Conservation (phyloP, 2,329 filamentous ascomycete genomes). For the Aureobasidium sp. region DNA sequence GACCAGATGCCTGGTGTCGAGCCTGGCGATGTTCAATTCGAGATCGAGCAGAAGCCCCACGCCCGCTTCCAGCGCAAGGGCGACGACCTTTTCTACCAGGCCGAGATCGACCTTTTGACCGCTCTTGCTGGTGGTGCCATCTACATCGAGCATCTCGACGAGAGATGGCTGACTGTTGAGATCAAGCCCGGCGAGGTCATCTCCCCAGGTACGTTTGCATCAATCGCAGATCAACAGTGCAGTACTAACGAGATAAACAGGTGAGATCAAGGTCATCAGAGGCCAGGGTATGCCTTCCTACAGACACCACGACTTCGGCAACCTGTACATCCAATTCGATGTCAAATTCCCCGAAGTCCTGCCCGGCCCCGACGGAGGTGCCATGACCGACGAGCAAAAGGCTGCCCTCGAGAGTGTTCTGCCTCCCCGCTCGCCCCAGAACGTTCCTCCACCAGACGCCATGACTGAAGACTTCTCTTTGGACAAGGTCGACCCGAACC, state of each 20-base stretch:
- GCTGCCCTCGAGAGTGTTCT: conserved; percentile 76
- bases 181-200: conserved; percentile 94
- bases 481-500: conserved; percentile 68
- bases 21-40: conserved; percentile 93
- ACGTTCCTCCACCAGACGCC: conserved; percentile 66
- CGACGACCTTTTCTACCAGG: conserved; percentile 91
- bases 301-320: conserved; percentile 90
- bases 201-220: conserved; percentile 63
- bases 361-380: conserved; percentile 36
- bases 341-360: conserved; percentile 79
- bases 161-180: conserved; percentile 90
- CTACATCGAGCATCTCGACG: conserved; percentile 92
- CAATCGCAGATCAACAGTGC: no score
- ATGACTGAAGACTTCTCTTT: conserved; percentile 89
- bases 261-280: conserved; percentile 84
- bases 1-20: conserved; percentile 91
- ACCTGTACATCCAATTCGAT: conserved; percentile 94
- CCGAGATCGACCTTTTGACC: conserved; percentile 91
- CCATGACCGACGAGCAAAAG: conserved; percentile 59
- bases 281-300: conserved; percentile 97
- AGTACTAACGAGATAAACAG: conserved; percentile 44
- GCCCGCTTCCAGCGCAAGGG: conserved; percentile 89
- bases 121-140: conserved; percentile 87
- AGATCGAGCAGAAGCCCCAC: conserved; percentile 99
- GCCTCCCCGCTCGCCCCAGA: conserved; percentile 61